These are phyloP conservation scores for Beauveria sp. DNA, from an alignment of 2,329 filamentous ascomycete genomes.

Conservation along the genomic window DNA sequence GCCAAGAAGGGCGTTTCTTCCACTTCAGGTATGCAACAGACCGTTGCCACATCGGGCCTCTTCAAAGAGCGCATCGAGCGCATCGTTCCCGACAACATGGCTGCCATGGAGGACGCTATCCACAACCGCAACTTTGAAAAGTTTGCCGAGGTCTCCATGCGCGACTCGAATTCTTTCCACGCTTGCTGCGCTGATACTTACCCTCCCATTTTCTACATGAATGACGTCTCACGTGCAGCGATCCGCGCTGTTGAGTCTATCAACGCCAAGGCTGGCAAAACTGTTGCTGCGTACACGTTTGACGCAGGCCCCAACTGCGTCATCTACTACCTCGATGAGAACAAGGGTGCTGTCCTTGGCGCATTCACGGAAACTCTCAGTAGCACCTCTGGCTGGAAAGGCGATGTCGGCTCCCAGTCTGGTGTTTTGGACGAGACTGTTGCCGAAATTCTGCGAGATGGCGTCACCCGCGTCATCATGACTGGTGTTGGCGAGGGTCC, in stretches of 20 bases:
- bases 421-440: slow-evolving; percentile 59
- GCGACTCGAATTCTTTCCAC: slow-evolving; percentile 95
- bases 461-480: slow-evolving; percentile 82
- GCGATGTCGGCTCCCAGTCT: slow-evolving; percentile 43
- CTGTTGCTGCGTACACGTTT: slow-evolving; percentile 89
- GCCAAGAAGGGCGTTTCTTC: slow-evolving; percentile 94
- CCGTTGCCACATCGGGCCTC: slow-evolving; percentile 81
- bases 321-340: slow-evolving; percentile 84
- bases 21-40: slow-evolving; percentile 94
- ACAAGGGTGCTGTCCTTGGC: slow-evolving; percentile 65
- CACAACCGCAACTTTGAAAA: slow-evolving; percentile 69
- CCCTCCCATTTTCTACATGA: slow-evolving; percentile 98
- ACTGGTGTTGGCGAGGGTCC: slow-evolving; percentile 90
- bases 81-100: slow-evolving; percentile 79
- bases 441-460: slow-evolving; percentile 61
- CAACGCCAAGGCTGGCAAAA: slow-evolving; percentile 71
- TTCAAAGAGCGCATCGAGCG: slow-evolving; percentile 68
- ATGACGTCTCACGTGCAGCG: slow-evolving; percentile 81
- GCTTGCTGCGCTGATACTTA: slow-evolving; percentile 90
- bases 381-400: slow-evolving; percentile 64
- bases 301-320: slow-evolving; percentile 96
- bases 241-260: slow-evolving; percentile 85
- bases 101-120: slow-evolving; percentile 76
- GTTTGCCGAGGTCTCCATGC: slow-evolving; percentile 91
- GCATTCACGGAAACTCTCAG: slow-evolving; percentile 63